Conservation (phyloP, 116 monocot species). For the Iris pallida region DNA sequence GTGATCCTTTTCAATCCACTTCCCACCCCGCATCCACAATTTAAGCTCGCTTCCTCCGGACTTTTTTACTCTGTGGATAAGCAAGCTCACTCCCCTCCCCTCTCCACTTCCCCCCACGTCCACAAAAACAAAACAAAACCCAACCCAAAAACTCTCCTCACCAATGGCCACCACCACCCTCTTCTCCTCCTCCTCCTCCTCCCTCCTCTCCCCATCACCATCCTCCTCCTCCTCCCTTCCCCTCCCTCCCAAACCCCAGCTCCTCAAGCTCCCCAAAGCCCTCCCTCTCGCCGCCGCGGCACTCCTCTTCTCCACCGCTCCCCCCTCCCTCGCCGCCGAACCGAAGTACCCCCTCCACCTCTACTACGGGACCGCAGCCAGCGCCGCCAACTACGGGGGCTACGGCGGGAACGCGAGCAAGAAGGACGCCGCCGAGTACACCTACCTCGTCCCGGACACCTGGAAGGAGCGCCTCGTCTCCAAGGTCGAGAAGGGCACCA, state of each 20-base stretch:
- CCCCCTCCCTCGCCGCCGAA: slow-evolving; percentile 18
- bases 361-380: slow-evolving; percentile 96
- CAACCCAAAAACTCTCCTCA: background rate
- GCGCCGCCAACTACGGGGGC: slow-evolving; percentile 96
- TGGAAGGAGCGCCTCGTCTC: slow-evolving; percentile 95
- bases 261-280: slow-evolving; percentile 16
- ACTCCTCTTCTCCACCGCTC: slow-evolving; percentile 11
- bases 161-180: slow-evolving; percentile 15
- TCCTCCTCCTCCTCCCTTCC: background rate
- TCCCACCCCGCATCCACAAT: too few relatives aligned
- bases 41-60: too few relatives aligned
- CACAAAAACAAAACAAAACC: too few relatives aligned
- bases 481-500: slow-evolving; percentile 97
- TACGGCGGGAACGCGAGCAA: slow-evolving; percentile 88
- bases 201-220: slow-evolving; percentile 12
- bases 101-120: too few relatives aligned
- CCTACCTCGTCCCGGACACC: slow-evolving; percentile 71
- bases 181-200: slow-evolving; percentile 31
- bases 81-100: too few relatives aligned
- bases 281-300: slow-evolving; percentile 31
- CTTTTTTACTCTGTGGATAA: too few relatives aligned
- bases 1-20: too few relatives aligned
- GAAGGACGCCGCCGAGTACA: slow-evolving; percentile 85
- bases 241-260: slow-evolving; percentile 2
- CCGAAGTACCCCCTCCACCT: slow-evolving; percentile 39